A percentile compares a stretch with the other conserved stretches of the same genome.
These are phyloP conservation scores for Fusarium torulosum DNA, from an alignment of 2,329 filamentous ascomycete genomes.

Conservation along the genomic window DNA sequence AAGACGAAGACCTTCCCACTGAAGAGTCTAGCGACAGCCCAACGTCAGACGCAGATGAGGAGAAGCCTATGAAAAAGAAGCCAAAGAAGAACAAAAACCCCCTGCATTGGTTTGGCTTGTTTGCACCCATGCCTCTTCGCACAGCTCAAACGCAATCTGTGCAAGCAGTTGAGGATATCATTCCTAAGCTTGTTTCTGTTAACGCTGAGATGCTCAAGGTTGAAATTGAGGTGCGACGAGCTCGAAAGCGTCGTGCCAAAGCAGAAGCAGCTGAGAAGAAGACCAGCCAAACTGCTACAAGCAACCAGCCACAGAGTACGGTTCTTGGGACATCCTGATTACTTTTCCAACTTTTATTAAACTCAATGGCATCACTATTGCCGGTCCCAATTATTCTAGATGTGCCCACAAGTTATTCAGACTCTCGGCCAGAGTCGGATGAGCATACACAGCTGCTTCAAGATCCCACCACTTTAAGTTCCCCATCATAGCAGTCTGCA, in stretches of 20 bases:
- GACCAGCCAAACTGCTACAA: conserved; percentile 25
- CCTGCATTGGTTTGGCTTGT: conserved; percentile 67
- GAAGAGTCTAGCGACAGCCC: conserved; percentile 4
- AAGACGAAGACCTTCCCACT: neutral
- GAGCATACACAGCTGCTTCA: conserved; percentile 62
- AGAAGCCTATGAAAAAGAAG: conserved; percentile 32
- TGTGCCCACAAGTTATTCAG: conserved; percentile 64
- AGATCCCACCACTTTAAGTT: conserved; percentile 59
- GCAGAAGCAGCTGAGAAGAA: conserved; percentile 55
- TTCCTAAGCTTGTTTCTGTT: conserved; percentile 70
- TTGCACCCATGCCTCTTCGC: conserved; percentile 65
- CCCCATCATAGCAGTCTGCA: conserved; percentile 66
- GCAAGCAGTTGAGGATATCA: conserved; percentile 65
- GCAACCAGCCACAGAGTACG: conserved; percentile 12
- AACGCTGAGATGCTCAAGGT: conserved; percentile 71
- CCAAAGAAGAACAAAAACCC: conserved; percentile 56
- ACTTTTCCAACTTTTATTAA: neutral
- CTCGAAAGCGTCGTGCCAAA: conserved; percentile 67
- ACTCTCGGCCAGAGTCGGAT: conserved; percentile 64
- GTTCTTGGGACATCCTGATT: conserved; percentile 34
- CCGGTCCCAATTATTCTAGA: conserved; percentile 49
- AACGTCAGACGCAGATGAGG: conserved; percentile 17
- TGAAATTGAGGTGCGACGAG: conserved; percentile 76
- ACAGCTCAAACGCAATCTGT: conserved; percentile 71
- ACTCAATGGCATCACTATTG: neutral